Evolutionary conservation across 2,329 filamentous ascomycete species (phyloP).

Genomic region (Apiospora rasikravindrae): DNA sequence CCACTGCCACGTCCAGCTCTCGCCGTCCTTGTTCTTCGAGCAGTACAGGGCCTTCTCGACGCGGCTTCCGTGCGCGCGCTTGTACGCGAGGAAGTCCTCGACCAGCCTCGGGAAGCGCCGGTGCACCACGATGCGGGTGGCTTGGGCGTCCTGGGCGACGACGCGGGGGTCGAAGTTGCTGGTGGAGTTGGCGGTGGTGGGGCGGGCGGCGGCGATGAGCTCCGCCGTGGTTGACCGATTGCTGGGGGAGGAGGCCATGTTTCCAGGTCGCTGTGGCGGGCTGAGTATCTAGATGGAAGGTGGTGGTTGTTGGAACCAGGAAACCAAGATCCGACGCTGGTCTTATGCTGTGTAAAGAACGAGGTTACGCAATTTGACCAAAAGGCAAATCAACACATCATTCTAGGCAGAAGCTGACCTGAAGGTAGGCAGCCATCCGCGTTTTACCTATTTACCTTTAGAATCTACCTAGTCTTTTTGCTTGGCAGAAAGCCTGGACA

Average conservation of each 20-base stretch:
- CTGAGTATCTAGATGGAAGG: neutral
- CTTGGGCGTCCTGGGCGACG: slow-evolving; percentile 29
- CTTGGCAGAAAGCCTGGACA: neutral
- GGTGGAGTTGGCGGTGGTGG: slow-evolving; percentile 10
- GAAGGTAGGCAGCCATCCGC: neutral
- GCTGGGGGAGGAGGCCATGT: neutral
- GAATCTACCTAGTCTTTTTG: neutral
- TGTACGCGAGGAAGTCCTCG: slow-evolving; percentile 34
- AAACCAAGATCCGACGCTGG: no score
- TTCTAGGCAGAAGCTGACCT: neutral
- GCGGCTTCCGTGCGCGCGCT: slow-evolving; percentile 31
- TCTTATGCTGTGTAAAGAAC: neutral
- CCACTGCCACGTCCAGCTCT: slow-evolving; percentile 31
- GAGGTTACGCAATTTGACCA: neutral
- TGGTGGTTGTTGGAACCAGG: neutral
- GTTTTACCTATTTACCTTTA: neutral
- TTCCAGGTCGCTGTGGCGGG: neutral
- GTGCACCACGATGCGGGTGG: slow-evolving; percentile 37
- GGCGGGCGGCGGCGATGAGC: neutral
- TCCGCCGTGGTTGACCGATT: slow-evolving; percentile 3
- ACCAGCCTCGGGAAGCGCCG: slow-evolving; percentile 33
- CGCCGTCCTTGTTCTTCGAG: slow-evolving; percentile 22
- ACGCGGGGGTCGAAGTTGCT: slow-evolving; percentile 27
- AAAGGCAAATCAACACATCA: neutral
- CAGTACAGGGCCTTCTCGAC: slow-evolving; percentile 28